Base-by-base conservation (phyloP, 2,329 filamentous ascomycete species). In the Kalmusia sp. region DNA sequence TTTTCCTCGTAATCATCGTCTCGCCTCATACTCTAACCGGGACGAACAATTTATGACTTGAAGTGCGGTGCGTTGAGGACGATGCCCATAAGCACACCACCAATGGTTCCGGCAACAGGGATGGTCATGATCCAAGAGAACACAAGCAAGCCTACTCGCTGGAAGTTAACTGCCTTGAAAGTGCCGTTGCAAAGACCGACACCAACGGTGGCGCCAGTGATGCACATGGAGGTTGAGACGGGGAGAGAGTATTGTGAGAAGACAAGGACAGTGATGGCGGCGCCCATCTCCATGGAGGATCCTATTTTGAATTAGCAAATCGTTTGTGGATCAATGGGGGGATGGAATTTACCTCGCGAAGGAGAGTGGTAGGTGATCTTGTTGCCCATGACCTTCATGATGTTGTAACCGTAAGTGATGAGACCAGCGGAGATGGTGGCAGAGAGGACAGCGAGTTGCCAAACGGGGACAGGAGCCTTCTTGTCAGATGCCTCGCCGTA, bases 371-470 rank as follows among this genome's bases (percentile, higher is more conserved):
- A 89, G 52, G 88, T 91, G 72, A 90, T 87, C 76, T 89, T 89
- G 81, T 92, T 92, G 48, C 89, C 89, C 88, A 92, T 91, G 74
- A 90, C 87, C 78, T 90, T 91, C 88, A 92, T 92, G 77, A 92
- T 92, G 79, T 92, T 91, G 79, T 91, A 92, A 8, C 89, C 89
- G 65, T 91, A 92, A 12, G 88, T 91, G 68, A 87, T 80, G 52
- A 92, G 80, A 62, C 89, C 89, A 17, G 70, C 35, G 40, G 82
- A 90, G 68, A 91, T 87, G 33, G 80, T 84, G 1, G 79, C 71
- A 22, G 85, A 81, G 11, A 90, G 77, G 15, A 92, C 87, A 45
- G 87, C 90, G 49, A 93, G 82, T 74, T 92, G 89, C 90, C 90
- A 93, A 39, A 89, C 68, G 3, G 87, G 87, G 0, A 93, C 89